Evolutionary conservation across 352 stramenopile genomes (phyloP), one percentile per base, ranked within the genome.

Genomic region (Pythium vanterpoolii): DNA sequence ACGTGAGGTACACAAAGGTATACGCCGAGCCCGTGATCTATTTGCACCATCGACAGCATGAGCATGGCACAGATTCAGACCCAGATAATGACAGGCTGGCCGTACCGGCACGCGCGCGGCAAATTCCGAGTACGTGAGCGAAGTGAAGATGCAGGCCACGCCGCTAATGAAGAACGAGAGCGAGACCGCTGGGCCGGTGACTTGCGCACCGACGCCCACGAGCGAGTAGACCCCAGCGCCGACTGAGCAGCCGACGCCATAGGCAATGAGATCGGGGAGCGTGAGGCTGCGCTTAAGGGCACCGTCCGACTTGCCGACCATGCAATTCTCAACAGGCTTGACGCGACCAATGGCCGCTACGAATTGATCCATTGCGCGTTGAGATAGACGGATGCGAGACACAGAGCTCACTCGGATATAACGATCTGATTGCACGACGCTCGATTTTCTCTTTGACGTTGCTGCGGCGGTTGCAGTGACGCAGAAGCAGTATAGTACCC

Each of bases 211-310:
- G 23, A 93, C 82, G 40, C 86, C 87, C n/a, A 96, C 86, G 33
- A 96, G 77, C 27, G 89, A 96, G 69, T 96, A 98, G 19, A 97
- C 89, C n/a, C 91, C 91, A n/a, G 91, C 91, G 34, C 91, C 88
- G 9, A 96, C 84, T 8, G 85, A 95, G 72, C 84, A 97, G 30
- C 90, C 91, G 27, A 98, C 86, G 36, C 91, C 91, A 67, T 97
- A 97, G 19, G 81, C 79, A 44, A 95, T 83, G 28, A 95, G 69
- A 49, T 95, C 86, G n/a, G 68, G 7, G 45, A 93, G 67, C 27
- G 80, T 87, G 44, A 95, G 71, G 60, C 82, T 92, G 31, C 88
- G 67, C 51, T 79, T 77, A 26, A 95, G 71, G 42, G 63, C 48
- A 13, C 69, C 64, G 24, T 27, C 61, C 23, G 59, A 55, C n/a